A percentile compares a stretch with the other conserved stretches of the same genome.
Evolutionary conservation across 1,139 yeast species (phyloP).

Genomic region (Debaryomyces subglobosus): DNA sequence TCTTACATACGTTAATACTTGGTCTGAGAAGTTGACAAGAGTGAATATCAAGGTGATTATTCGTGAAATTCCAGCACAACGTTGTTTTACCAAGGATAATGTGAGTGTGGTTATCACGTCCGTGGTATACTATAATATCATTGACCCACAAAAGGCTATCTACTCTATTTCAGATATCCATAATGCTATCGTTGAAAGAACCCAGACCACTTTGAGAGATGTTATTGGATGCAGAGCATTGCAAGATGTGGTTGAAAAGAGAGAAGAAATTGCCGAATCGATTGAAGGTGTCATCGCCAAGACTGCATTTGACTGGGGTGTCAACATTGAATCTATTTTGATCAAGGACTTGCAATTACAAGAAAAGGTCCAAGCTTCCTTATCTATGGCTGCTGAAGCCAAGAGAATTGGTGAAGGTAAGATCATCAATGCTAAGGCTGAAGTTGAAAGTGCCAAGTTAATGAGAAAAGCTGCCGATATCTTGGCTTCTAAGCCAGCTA

Average conservation of each 20-base stretch:
- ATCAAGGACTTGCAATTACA: conserved; percentile 70
- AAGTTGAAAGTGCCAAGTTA: conserved; percentile 74
- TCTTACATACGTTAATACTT: conserved; percentile 62
- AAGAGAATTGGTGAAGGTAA: conserved; percentile 78
- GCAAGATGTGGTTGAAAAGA: conserved; percentile 75
- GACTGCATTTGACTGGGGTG: conserved; percentile 76
- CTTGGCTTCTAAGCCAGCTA: conserved; percentile 73
- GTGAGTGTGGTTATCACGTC: conserved; percentile 65
- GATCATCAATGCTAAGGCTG: conserved; percentile 76
- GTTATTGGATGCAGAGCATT: conserved; percentile 68
- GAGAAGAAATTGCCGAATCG: conserved; percentile 72
- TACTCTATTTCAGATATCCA: conserved; percentile 60
- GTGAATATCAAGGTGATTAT: conserved; percentile 65
- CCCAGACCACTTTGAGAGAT: conserved; percentile 75
- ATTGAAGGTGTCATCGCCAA: conserved; percentile 65
- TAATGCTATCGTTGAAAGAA: conserved; percentile 66
- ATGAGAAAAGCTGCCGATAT: conserved; percentile 83
- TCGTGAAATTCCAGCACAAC: conserved; percentile 67
- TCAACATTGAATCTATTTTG: conserved; percentile 65
- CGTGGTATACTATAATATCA: conserved; percentile 68
- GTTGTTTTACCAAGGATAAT: conserved; percentile 72
- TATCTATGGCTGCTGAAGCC: conserved; percentile 78
- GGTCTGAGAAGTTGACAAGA: conserved; percentile 57
- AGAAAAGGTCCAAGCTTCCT: conserved; percentile 58
- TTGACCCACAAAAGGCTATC: conserved; percentile 70